These are phyloP conservation scores for Colletotrichum sp. DNA, from an alignment of 2,329 filamentous ascomycete species.

Conservation along the genomic window DNA sequence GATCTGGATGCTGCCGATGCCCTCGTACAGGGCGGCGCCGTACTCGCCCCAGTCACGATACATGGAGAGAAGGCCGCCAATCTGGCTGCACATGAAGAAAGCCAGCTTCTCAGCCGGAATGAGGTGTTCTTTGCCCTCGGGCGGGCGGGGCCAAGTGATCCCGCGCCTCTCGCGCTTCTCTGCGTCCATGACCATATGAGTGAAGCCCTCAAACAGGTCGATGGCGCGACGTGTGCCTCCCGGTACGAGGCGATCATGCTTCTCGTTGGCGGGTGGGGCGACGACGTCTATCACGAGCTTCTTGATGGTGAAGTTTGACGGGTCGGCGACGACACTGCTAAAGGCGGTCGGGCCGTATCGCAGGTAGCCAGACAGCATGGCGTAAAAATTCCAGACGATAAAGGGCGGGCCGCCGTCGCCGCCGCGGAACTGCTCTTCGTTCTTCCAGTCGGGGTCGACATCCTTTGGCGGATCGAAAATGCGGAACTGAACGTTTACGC, in stretches of 20 bases:
- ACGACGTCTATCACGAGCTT: slow-evolving; percentile 20
- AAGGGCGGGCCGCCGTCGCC: slow-evolving; percentile 20
- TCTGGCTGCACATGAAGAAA: slow-evolving; percentile 22
- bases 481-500: slow-evolving; percentile 20
- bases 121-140: slow-evolving; percentile 6
- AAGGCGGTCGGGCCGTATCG: slow-evolving; percentile 19
- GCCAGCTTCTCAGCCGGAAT: slow-evolving; percentile 23
- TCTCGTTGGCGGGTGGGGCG: slow-evolving; percentile 12
- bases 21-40: slow-evolving; percentile 17
- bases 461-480: slow-evolving; percentile 21
- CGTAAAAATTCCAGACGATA: slow-evolving; percentile 23
- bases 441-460: slow-evolving; percentile 21
- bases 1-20: slow-evolving; percentile 21
- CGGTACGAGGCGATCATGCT: slow-evolving; percentile 20
- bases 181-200: slow-evolving; percentile 7
- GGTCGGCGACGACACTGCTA: slow-evolving; percentile 12
- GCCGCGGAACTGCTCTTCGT: slow-evolving; percentile 19
- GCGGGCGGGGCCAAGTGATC: slow-evolving; percentile 17
- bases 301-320: slow-evolving; percentile 9
- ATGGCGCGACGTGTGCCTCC: neutral
- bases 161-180: slow-evolving; percentile 10
- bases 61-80: slow-evolving; percentile 19
- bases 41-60: slow-evolving; percentile 20
- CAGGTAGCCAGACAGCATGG: slow-evolving; percentile 20
- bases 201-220: slow-evolving; percentile 18